These are phyloP conservation scores for Fusarium liriodendri DNA, from an alignment of 2,329 filamentous ascomycete species.

Conservation along the genomic window DNA sequence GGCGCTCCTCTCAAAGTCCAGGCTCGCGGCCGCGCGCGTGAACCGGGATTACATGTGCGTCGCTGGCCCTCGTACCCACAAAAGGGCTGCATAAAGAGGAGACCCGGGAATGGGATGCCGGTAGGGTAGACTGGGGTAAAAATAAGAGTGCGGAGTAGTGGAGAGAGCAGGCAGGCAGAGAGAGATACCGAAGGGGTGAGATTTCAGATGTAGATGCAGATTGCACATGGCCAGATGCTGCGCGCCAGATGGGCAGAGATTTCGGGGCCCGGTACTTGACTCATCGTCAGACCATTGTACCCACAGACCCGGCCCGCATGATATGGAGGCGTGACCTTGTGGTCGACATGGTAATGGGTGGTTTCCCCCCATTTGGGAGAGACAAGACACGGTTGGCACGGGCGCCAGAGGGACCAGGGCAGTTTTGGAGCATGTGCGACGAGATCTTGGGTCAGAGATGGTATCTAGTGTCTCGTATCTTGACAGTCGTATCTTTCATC, in stretches of 20 bases:
- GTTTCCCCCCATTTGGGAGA: not conserved
- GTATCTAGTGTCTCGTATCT: not conserved
- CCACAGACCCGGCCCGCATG: conserved; percentile 14
- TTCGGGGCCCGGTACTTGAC: conserved; percentile 27
- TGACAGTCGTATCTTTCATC: not conserved
- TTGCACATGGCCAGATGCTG: conserved; percentile 17
- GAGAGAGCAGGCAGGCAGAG: conserved; percentile 3
- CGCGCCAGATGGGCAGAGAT: conserved; percentile 17
- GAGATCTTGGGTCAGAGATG: not conserved
- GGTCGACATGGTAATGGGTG: not conserved
- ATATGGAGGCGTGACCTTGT: conserved; percentile 12
- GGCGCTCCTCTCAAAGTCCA: not conserved
- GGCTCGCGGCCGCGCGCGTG: not conserved
- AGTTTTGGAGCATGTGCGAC: not conserved
- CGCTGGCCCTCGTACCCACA: not conserved
- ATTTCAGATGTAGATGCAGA: conserved; percentile 10
- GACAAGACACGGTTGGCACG: conserved; percentile 3
- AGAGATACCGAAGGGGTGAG: conserved; percentile 24
- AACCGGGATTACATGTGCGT: conserved; percentile 9
- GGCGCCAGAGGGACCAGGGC: not conserved
- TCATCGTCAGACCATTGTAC: conserved; percentile 26
- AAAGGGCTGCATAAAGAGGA: not conserved
- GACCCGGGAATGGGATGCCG: conserved; percentile 4
- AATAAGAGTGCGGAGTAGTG: conserved; percentile 41
- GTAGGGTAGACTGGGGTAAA: conserved; percentile 11